Conservation (phyloP, 129 eudicot species). For the Flaveria trinervia region DNA sequence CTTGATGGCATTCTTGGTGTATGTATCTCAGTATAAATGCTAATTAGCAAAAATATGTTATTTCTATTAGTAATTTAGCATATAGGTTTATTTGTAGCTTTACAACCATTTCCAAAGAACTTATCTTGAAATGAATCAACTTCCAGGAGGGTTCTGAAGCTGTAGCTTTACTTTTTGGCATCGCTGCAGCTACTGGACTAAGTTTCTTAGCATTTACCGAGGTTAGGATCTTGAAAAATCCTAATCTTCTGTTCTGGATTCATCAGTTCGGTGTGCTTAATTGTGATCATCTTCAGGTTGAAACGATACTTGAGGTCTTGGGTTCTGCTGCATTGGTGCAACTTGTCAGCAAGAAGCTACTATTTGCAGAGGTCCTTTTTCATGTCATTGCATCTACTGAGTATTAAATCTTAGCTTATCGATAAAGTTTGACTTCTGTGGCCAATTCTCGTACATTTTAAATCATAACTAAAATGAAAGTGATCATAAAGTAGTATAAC, state of each 20-base stretch:
- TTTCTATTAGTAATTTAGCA: neutral
- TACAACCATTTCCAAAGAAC: neutral
- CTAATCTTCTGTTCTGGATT: conserved; percentile 1
- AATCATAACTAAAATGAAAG: neutral
- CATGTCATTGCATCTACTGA: neutral
- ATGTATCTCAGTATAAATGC: conserved; percentile 33
- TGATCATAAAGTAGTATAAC: neutral
- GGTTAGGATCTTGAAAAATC: conserved; percentile 40
- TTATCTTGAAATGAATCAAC: conserved; percentile 22
- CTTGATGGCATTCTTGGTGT: conserved; percentile 62
- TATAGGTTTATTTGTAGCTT: neutral
- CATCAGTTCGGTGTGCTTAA: conserved; percentile 9
- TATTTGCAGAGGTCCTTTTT: conserved; percentile 79
- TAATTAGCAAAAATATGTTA: no score
- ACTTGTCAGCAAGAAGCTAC: conserved; percentile 81
- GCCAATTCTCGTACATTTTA: neutral
- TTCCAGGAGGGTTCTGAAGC: conserved; percentile 75
- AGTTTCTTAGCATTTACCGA: conserved; percentile 82
- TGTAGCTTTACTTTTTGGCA: conserved; percentile 52
- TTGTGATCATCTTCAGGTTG: conserved; percentile 54
- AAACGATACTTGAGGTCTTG: conserved; percentile 76
- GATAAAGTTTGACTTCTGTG: neutral
- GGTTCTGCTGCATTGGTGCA: conserved; percentile 93
- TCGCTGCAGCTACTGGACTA: conserved; percentile 86
- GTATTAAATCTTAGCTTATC: neutral